A percentile compares a stretch with the other conserved stretches of the same genome.
These are phyloP conservation scores for Tricholoma matsutake DNA, from an alignment of 768 basidiomycete genomes.

Conservation along the genomic window DNA sequence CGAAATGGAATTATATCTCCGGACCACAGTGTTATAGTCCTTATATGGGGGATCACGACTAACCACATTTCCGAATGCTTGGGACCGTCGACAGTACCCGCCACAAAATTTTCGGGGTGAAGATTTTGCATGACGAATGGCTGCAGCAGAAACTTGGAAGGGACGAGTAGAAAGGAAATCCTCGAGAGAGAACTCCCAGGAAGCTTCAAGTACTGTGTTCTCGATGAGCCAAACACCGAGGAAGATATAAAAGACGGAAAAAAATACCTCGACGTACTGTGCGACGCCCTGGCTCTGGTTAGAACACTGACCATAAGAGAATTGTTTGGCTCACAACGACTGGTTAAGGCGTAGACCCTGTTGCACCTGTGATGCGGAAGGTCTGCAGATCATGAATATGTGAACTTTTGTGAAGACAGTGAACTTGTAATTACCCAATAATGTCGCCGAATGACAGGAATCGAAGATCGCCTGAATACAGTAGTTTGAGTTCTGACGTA, in stretches of 20 bases:
- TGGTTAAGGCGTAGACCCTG: neutral
- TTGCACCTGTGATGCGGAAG: slow-evolving; percentile 4
- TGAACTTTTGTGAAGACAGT: neutral
- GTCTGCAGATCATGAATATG: neutral
- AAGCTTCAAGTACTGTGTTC: neutral
- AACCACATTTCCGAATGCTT: slow-evolving; percentile 2
- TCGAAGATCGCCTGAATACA: neutral
- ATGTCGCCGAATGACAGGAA: slow-evolving; percentile 1
- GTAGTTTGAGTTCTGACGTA: neutral
- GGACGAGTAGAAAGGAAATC: neutral
- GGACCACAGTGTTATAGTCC: neutral
- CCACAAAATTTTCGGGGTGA: neutral
- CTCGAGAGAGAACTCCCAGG: neutral
- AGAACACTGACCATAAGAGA: neutral
- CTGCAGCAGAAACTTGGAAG: neutral
- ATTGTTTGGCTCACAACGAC: neutral
- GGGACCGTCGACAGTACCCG: slow-evolving; percentile 1
- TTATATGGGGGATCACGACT: neutral
- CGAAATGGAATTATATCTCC: neutral
- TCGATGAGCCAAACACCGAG: neutral
- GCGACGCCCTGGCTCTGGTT: neutral
- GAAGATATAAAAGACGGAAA: neutral
- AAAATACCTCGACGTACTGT: neutral
- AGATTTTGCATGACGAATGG: neutral
- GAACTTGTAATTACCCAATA: neutral